Percentiles rank a stretch among this genome's conserved stretches.
Conservation (phyloP, 2,329 filamentous ascomycete genomes). For the Penicillium sp. region DNA sequence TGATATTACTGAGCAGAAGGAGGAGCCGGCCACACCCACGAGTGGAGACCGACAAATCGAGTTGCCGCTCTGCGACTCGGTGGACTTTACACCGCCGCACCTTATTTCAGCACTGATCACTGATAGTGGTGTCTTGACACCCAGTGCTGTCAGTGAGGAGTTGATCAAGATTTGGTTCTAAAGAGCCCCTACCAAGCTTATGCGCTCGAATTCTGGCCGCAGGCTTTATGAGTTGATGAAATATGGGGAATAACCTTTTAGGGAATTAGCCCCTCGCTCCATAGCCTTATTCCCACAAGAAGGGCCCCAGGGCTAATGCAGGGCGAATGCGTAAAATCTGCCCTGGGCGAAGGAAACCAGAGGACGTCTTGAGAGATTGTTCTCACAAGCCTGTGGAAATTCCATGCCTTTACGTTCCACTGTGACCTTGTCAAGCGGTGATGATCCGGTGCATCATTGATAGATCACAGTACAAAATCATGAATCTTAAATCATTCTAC, state of each 20-base stretch:
- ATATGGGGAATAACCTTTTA: slow-evolving; percentile 11
- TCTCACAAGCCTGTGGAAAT: neutral
- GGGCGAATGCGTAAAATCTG: neutral
- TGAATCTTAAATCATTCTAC: neutral
- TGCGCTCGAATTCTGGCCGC: neutral
- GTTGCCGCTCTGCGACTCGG: slow-evolving; percentile 35
- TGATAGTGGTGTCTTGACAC: slow-evolving; percentile 61
- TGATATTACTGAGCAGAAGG: slow-evolving; percentile 45
- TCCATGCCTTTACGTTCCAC: neutral
- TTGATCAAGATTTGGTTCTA: slow-evolving; percentile 62
- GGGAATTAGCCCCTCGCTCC: neutral
- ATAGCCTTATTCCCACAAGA: neutral
- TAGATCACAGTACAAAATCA: neutral
- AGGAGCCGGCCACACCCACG: slow-evolving; percentile 39
- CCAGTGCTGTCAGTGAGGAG: slow-evolving; percentile 65
- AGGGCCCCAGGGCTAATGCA: neutral
- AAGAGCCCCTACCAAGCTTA: slow-evolving; percentile 5
- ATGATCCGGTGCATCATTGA: neutral
- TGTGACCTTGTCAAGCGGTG: neutral
- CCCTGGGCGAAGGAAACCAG: neutral
- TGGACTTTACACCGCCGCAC: slow-evolving; percentile 57
- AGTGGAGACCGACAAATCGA: slow-evolving; percentile 16
- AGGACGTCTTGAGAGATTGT: neutral
- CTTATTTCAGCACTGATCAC: slow-evolving; percentile 65
- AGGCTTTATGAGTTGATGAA: slow-evolving; percentile 15